Percentiles rank a stretch among this genome's conserved stretches.
Conservation (phyloP, 352 stramenopile species). For the Globisporangium alternatum region DNA sequence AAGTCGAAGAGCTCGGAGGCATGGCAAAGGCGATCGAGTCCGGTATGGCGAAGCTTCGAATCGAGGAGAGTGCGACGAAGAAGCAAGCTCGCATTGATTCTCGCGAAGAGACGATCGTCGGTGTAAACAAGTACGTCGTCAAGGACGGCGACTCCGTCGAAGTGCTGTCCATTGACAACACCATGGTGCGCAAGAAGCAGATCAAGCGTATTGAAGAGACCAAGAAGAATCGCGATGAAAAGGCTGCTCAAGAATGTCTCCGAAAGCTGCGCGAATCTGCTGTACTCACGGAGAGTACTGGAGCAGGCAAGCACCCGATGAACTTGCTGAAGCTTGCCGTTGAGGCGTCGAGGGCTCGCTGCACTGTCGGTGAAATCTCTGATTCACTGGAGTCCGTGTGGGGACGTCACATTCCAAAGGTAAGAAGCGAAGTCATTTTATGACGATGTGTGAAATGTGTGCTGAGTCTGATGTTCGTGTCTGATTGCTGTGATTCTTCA, state of each 20-base stretch:
- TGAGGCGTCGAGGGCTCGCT: conserved; percentile 85
- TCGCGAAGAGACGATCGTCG: conserved; percentile 93
- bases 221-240: conserved; percentile 85
- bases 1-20: conserved; percentile 92
- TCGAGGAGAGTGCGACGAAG: conserved; percentile 96
- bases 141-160: conserved; percentile 87
- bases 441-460: not conserved
- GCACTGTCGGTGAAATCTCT: conserved; percentile 96
- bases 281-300: conserved; percentile 62
- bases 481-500: conserved; percentile 6
- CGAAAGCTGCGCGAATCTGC: conserved; percentile 44
- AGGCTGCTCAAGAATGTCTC: conserved; percentile 58
- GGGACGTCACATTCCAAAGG: conserved; percentile 91
- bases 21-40: conserved; percentile 98
- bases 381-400: conserved; percentile 92
- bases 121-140: conserved; percentile 96
- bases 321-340: conserved; percentile 95
- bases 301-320: conserved; percentile 81
- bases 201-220: conserved; percentile 83
- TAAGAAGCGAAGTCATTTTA: conserved; percentile 3
- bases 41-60: conserved; percentile 95
- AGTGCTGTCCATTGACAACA: conserved; percentile 94
- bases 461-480: not conserved
- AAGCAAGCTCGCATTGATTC: conserved; percentile 96
- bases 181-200: conserved; percentile 87